phyloP scores from a whole-genome alignment of 306 rosid genomes.

The Pterocarpus macrocarpus region DNA sequence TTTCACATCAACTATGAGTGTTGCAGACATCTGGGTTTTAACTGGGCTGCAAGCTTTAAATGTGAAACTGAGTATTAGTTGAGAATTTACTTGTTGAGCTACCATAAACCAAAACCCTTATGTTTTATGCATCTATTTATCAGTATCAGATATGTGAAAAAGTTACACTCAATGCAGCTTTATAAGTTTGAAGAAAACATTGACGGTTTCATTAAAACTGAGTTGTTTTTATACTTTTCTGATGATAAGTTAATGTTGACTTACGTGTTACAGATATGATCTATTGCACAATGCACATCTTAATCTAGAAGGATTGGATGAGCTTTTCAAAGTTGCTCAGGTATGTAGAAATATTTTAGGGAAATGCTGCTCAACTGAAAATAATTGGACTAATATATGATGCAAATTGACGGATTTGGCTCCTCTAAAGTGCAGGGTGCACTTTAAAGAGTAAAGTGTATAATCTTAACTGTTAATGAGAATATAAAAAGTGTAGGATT shows the following conservation, averaged over 20 bases:
- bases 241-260: conserved; percentile 43
- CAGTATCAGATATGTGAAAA: neutral
- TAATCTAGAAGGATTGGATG: conserved; percentile 88
- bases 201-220: conserved; percentile 33
- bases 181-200: conserved; percentile 29
- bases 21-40: no score
- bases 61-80: no score
- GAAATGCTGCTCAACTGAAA: conserved; percentile 40
- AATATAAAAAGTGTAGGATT: neutral
- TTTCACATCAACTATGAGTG: no score
- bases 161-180: neutral
- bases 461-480: neutral
- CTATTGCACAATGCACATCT: conserved; percentile 97
- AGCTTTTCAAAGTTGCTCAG: conserved; percentile 97
- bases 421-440: neutral
- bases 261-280: conserved; percentile 77
- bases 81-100: no score
- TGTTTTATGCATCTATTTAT: neutral
- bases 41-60: no score
- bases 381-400: conserved; percentile 16
- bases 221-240: conserved; percentile 30
- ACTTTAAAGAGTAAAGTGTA: neutral
- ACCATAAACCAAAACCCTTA: no score
- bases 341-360: conserved; percentile 53
- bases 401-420: neutral